These are phyloP conservation scores for Schwanniomyces etchellsii DNA, from an alignment of 1,139 yeast genomes.

Conservation along the genomic window DNA sequence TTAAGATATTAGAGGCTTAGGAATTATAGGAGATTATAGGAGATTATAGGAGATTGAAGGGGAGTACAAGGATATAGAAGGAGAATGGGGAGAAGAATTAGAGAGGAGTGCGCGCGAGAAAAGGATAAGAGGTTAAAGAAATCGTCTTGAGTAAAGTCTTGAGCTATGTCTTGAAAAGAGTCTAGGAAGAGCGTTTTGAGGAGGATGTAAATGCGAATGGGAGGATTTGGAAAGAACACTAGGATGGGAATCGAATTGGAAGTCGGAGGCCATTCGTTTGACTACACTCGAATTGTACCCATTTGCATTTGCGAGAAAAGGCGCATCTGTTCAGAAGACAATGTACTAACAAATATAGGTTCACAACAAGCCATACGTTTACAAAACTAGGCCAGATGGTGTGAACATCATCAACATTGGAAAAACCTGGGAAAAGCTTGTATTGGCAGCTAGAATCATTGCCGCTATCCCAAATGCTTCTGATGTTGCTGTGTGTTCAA, in stretches of 20 bases:
- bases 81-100: too few species aligned
- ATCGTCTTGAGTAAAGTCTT: too few species aligned
- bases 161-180: too few species aligned
- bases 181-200: background rate
- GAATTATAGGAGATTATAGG: background rate
- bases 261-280: background rate
- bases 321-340: constrained; percentile 4
- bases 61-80: background rate
- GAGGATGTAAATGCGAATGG: background rate
- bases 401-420: constrained; percentile 97
- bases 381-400: constrained; percentile 99
- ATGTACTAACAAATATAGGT: constrained; percentile 54
- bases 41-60: constrained; percentile 1
- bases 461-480: constrained; percentile 99
- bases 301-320: constrained; percentile 3
- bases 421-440: constrained; percentile 99
- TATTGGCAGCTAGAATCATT: constrained; percentile 98
- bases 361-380: constrained; percentile 99
- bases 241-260: background rate
- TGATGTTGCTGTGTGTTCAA: constrained; percentile 97
- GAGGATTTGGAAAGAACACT: background rate
- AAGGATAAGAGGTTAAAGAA: too few species aligned
- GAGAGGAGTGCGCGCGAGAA: too few species aligned
- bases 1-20: too few species aligned
- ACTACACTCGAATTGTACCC: background rate